Conservation (phyloP, 306 rosid genomes). For the Mucuna pruriens region DNA sequence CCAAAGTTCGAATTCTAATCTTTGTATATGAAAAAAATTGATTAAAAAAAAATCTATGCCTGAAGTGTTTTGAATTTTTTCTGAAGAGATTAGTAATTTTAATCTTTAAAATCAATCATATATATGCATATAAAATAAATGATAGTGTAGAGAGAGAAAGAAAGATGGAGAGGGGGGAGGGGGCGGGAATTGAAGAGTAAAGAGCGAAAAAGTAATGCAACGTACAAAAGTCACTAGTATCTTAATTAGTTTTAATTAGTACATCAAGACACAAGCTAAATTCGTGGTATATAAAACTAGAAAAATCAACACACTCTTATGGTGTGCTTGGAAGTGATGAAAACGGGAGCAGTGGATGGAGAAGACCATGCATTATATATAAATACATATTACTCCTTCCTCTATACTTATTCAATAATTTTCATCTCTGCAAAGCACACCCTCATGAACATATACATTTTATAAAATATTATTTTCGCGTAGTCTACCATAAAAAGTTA, state of each 20-base stretch:
- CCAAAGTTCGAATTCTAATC: no score
- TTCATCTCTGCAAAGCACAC: slow-evolving; percentile 44
- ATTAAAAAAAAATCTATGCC: no score
- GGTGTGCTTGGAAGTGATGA: slow-evolving; percentile 43
- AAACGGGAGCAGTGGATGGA: slow-evolving; percentile 30
- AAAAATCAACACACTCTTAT: slow-evolving; percentile 15
- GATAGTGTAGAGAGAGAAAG: not conserved
- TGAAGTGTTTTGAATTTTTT: no score
- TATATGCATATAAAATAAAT: no score
- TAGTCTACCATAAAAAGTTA: slow-evolving; percentile 78
- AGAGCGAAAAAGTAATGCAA: not conserved
- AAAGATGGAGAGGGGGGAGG: no score
- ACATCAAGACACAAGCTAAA: slow-evolving; percentile 3
- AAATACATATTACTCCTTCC: slow-evolving; percentile 10
- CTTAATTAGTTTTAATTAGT: not conserved
- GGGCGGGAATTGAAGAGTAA: not conserved
- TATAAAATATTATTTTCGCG: not conserved
- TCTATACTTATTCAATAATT: not conserved
- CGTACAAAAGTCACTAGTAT: not conserved
- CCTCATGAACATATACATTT: slow-evolving; percentile 6
- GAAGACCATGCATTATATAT: not conserved
- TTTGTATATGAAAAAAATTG: no score
- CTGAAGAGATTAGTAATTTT: no score
- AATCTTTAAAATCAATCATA: no score
- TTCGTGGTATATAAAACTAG: not conserved